A percentile compares a stretch with the other conserved stretches of the same genome.
Conservation (phyloP, 805 yeast genomes). For the Candida quercuum region DNA sequence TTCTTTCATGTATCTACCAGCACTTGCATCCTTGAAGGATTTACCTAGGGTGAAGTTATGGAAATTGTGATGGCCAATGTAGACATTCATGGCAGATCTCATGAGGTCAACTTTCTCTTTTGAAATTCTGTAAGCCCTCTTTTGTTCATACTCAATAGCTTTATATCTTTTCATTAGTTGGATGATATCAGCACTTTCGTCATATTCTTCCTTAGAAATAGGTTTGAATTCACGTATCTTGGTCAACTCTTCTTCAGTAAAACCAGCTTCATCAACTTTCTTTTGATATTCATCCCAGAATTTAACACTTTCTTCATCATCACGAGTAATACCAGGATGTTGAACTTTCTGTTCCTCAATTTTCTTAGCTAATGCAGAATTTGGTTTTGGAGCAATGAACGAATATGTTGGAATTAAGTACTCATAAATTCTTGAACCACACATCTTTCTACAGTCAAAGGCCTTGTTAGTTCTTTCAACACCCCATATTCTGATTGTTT, state of each 20-base stretch:
- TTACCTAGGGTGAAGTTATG: conserved; percentile 86
- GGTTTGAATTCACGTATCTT: conserved; percentile 25
- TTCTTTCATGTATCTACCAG: conserved; percentile 75
- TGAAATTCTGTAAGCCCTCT: conserved; percentile 67
- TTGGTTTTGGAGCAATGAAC: conserved; percentile 85
- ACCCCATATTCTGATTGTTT: conserved; percentile 90
- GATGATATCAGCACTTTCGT: conserved; percentile 32
- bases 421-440: conserved; percentile 94
- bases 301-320: conserved; percentile 60
- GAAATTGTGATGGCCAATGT: conserved; percentile 88
- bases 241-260: conserved; percentile 24
- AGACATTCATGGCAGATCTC: conserved; percentile 63
- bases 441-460: conserved; percentile 92
- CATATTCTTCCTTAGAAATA: conserved; percentile 32
- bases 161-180: conserved; percentile 47
- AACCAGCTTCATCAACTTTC: conserved; percentile 28
- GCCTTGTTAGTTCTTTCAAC: conserved; percentile 81
- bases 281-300: conserved; percentile 62
- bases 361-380: conserved; percentile 56
- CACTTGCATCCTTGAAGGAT: conserved; percentile 75
- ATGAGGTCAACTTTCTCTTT: conserved; percentile 55
- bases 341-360: conserved; percentile 46
- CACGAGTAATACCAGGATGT: conserved; percentile 54
- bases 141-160: conserved; percentile 55
- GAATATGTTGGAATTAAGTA: conserved; percentile 90